Evolutionary conservation across 768 basidiomycete genomes (phyloP), one percentile per base, ranked within the genome.

Genomic region (Dentipellis sp.): DNA sequence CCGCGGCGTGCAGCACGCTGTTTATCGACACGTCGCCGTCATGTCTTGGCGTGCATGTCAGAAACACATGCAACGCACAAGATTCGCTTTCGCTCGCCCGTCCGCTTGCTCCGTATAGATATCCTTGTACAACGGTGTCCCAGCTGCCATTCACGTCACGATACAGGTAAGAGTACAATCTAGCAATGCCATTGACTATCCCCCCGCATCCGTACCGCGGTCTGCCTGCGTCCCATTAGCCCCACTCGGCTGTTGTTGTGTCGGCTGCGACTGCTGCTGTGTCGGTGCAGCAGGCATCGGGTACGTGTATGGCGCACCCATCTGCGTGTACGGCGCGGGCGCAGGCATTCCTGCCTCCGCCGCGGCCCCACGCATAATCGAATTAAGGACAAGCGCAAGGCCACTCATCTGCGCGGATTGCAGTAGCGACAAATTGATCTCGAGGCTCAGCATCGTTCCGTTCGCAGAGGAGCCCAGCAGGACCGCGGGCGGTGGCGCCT

Each of bases 341-440:
- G 53, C 58, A 50, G 40, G 61, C 53, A 39, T 62, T 51, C 39
- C 60, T 58, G 47, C 57, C 62, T 38, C 62, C 61, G 42, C 70
- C 66, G 60, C 78, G 75, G 58, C 47, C n/a, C 50, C 40, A 23
- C 80, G 76, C 75, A 87, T 83, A 59, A 90, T 67, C 2, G 84
- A 81, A 67, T 87, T 89, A 58, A 91, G 68, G 10, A 91, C 72
- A 59, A 84, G 71, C 17, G 86, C 86, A 60, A 90, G 63, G 12
- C 87, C 86, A 64, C 77, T 86, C 82, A 87, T 84, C 64, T 91
- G 89, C n/a, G 79, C 73, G 16, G 81, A 75, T 67, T 88, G 84
- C 54, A 92, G 72, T 17, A 84, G 68, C 14, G 83, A 82, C 29
- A 90, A 81, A 58, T 91, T 90, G 65, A 92, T 86, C 59, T 91